Evolutionary conservation across 2,329 filamentous ascomycete genomes (phyloP), one percentile per base, ranked within the genome.

Genomic region (Cladophialophora immunda): DNA sequence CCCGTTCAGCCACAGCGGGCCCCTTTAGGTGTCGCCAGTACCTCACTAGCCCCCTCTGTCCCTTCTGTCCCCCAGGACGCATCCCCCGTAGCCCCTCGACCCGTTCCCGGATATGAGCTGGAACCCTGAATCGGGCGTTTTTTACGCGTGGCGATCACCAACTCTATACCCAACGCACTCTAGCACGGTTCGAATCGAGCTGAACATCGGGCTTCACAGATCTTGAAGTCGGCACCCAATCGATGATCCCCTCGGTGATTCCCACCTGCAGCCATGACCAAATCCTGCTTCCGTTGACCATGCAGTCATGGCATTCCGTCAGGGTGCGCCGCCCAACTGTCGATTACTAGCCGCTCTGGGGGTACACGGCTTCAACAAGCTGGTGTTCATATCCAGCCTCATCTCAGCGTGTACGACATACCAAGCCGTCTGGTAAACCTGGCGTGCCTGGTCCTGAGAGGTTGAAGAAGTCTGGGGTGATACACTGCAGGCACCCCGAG

Each of bases 131-230:
- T 41, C 27, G 22, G 58, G 22, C 50, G 38, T 38, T 38, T 38
- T 41, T 29, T 17, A 27, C 52, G 57, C 7, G 52, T 57, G 62
- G 62, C 56, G 47, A 60, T 65, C 50, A 2, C 15, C 22, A 8
- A n/a, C 62, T 54, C 62, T 54, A 47, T 53, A 7, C 62, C 53
- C 19, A 59, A 58, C 36, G 15, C 38, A 36, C 30, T 29, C 58
- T 66, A 66, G 58, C 27, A 36, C 32, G 3, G 50, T 63, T 60
- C 64, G 54, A 63, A 63, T 25, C 54, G 32, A 67, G 64, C 64
- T 67, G 64, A 67, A 55, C 45, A 47, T n/a, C 19, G 47, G n/a
- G 11, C 53, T 57, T 19, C 30, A 36, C 32, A 55, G 54, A 30
- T 67, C 47, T 25, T 25, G 32, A n/a, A 9, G 34, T 59, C 55